A percentile compares a stretch with the other conserved stretches of the same genome.
These are phyloP conservation scores for Podospora australis DNA, from an alignment of 495 filamentous ascomycete genomes.

Conservation along the genomic window DNA sequence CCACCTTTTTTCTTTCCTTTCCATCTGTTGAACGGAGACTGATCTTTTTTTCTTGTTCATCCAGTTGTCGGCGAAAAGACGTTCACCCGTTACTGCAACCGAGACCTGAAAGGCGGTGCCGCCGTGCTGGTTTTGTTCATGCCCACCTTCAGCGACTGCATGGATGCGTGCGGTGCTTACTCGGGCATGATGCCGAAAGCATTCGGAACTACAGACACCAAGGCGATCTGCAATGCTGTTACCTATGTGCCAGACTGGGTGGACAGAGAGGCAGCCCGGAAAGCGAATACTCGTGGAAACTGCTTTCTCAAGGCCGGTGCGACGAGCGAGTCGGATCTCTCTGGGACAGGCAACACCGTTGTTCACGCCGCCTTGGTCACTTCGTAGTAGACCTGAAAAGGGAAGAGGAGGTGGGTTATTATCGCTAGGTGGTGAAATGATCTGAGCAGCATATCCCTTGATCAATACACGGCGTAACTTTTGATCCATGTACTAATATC, in stretches of 20 bases:
- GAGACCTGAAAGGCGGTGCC: constrained; percentile 23
- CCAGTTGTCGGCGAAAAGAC: too few species aligned
- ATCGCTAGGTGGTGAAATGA: too few species aligned
- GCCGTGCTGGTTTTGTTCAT: constrained; percentile 35
- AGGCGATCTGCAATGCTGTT: constrained; percentile 34
- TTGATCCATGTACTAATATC: too few species aligned
- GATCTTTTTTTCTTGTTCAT: neutral
- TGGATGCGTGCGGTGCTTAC: constrained; percentile 42
- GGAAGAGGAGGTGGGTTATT: too few species aligned
- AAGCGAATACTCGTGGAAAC: constrained; percentile 33
- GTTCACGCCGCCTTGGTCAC: too few species aligned
- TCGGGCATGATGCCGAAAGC: constrained; percentile 25
- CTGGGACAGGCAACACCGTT: too few species aligned
- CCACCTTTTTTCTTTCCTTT: neutral
- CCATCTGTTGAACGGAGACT: neutral
- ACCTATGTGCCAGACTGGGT: constrained; percentile 42
- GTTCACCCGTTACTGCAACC: constrained; percentile 37
- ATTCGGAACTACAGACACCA: constrained; percentile 21
- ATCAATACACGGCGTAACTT: too few species aligned
- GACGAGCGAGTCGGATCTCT: constrained; percentile 28
- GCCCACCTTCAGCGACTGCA: constrained; percentile 36
- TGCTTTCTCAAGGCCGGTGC: constrained; percentile 42
- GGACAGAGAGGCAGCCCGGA: constrained; percentile 23
- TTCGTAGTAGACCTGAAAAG: too few species aligned
- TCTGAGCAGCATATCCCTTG: too few species aligned